Conservation (phyloP, 371 early-diverging fungal genomes). For the Massospora cicadina region DNA sequence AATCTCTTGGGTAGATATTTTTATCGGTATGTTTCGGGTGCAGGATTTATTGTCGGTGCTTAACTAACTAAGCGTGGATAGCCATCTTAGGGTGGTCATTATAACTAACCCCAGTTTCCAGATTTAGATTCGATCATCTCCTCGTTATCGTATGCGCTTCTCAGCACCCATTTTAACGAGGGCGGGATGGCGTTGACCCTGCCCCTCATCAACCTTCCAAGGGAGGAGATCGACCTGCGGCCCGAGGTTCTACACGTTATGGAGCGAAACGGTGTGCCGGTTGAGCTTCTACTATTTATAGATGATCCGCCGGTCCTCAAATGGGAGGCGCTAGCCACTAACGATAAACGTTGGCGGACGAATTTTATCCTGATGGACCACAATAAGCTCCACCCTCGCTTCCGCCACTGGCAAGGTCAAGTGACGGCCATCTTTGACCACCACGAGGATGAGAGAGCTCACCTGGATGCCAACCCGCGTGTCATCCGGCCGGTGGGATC, state of each 20-base stretch:
- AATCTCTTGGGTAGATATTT: too few relatives aligned
- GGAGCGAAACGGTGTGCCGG: neutral
- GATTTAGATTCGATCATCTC: conserved; percentile 14
- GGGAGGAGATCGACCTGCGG: conserved; percentile 11
- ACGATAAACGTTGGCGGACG: neutral
- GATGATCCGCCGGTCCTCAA: conserved; percentile 8
- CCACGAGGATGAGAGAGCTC: conserved; percentile 37
- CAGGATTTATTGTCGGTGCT: too few relatives aligned
- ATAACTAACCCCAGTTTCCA: too few relatives aligned
- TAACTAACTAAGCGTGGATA: too few relatives aligned
- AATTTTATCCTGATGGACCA: conserved; percentile 13
- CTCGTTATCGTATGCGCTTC: conserved; percentile 1
- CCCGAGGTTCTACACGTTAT: conserved; percentile 12
- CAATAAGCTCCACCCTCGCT: conserved; percentile 12
- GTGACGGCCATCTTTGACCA: conserved; percentile 53
- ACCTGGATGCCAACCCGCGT: conserved; percentile 21
- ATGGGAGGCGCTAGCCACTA: neutral
- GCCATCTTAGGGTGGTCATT: too few relatives aligned
- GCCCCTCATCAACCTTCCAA: conserved; percentile 13
- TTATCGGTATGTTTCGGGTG: too few relatives aligned
- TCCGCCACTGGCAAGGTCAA: conserved; percentile 9
- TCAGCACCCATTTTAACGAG: neutral
- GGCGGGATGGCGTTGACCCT: neutral
- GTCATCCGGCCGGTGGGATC: conserved; percentile 39
- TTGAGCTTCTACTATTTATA: conserved; percentile 9